Conservation (phyloP, 129 eudicot genomes). For the Logfia minima region DNA sequence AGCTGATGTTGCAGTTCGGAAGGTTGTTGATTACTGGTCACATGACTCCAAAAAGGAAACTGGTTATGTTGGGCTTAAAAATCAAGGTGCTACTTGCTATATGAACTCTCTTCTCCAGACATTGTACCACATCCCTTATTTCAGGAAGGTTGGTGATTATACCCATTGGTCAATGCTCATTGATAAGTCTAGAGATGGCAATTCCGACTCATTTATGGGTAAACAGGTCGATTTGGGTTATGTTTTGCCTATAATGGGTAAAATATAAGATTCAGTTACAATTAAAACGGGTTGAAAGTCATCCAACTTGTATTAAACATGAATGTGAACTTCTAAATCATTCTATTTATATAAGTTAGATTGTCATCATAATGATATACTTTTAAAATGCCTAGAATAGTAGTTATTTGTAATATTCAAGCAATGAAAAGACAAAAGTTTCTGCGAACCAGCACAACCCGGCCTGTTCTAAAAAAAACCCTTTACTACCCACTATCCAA, state of each 20-base stretch:
- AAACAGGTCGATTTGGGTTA: slow-evolving; percentile 10
- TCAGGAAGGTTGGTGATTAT: slow-evolving; percentile 73
- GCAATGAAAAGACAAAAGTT: slow-evolving; percentile 4
- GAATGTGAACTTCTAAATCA: background rate
- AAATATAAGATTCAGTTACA: background rate
- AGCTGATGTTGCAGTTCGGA: slow-evolving; percentile 91
- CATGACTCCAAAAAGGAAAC: slow-evolving; percentile 95
- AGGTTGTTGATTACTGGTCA: slow-evolving; percentile 81
- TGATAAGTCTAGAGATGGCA: slow-evolving; percentile 25
- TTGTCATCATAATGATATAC: background rate
- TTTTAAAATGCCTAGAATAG: background rate
- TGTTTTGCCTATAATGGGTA: background rate
- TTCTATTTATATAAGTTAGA: background rate
- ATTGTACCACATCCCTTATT: slow-evolving; percentile 90
- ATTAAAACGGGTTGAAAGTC: background rate
- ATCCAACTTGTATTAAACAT: background rate
- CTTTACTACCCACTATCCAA: background rate
- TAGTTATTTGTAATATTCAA: background rate
- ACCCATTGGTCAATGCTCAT: slow-evolving; percentile 10
- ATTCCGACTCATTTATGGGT: slow-evolving; percentile 5
- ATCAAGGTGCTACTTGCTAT: slow-evolving; percentile 98
- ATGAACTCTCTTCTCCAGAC: slow-evolving; percentile 99
- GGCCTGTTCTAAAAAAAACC: background rate
- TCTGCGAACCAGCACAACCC: background rate
- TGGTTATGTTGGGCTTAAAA: slow-evolving; percentile 94